phyloP scores from a whole-genome alignment of 129 eudicot genomes.

The Mikania micrantha region DNA sequence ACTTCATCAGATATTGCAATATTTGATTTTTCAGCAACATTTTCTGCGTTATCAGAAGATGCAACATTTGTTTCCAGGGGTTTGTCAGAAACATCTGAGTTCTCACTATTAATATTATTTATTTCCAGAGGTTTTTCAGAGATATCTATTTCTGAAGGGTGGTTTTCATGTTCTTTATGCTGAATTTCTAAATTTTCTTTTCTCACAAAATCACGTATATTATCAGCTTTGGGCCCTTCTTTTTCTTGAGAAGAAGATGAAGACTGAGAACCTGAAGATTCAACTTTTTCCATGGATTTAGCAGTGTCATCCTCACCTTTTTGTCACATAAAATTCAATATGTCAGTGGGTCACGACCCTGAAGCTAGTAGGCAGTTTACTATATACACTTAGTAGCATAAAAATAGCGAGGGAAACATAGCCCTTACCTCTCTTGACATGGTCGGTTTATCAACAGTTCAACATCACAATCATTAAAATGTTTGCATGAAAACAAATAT shows the following conservation, averaged over 20 bases:
- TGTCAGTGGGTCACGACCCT: slow-evolving; percentile 52
- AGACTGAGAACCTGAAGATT: slow-evolving; percentile 23
- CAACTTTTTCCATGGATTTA: slow-evolving; percentile 34
- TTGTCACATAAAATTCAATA: slow-evolving; percentile 57
- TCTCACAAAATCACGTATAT: slow-evolving; percentile 21
- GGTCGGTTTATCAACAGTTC: slow-evolving; percentile 1
- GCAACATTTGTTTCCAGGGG: slow-evolving; percentile 6
- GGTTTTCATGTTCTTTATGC: slow-evolving; percentile 29
- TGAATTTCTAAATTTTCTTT: slow-evolving; percentile 34
- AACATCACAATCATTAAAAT: slow-evolving; percentile 2
- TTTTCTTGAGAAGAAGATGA: slow-evolving; percentile 34
- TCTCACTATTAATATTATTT: slow-evolving; percentile 15
- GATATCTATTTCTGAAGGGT: slow-evolving; percentile 14
- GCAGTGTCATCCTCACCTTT: slow-evolving; percentile 38
- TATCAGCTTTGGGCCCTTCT: slow-evolving; percentile 28
- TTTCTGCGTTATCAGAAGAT: slow-evolving; percentile 9
- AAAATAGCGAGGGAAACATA: neutral
- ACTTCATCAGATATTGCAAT: slow-evolving; percentile 9
- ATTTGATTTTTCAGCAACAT: slow-evolving; percentile 10
- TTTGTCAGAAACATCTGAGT: slow-evolving; percentile 15
- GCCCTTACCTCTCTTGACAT: neutral
- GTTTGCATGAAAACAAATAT: slow-evolving; percentile 9
- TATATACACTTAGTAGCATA: neutral
- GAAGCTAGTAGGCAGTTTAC: slow-evolving; percentile 36
- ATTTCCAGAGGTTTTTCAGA: slow-evolving; percentile 23